Base-by-base conservation (phyloP, 106 monocot genomes). In the Posidonia australis region DNA sequence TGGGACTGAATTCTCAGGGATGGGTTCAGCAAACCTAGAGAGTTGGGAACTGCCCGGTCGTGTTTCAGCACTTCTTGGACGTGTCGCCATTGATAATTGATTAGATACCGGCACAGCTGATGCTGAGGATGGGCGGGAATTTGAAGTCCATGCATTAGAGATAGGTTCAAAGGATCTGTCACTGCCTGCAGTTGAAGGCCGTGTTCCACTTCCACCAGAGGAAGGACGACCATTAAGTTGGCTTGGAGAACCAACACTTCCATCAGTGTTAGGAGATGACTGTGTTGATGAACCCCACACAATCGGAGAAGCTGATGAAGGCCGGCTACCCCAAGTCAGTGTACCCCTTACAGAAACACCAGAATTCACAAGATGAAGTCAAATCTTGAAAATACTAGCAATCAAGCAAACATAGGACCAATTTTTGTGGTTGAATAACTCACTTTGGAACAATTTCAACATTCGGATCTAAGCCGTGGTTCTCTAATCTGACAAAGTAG, bases 381-480 rank as follows among this genome's bases (percentile, higher is more conserved):
- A 27, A 58, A 58, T 29, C 58, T 26, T 58, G 58, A 12, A 12
- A 28, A 13, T 58, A 28, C 25, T 29, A 58, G 2, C 28, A 58
- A 52, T 18, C n/a, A n/a, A 52, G 42, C 24, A 67, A 54, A 67
- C 19, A 54, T 5, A 10, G 17, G 46, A 41, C 27, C 21, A 28
- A 17, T 2, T 1, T 21, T 55, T 14, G 5, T 26, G 28, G 41
- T 7, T 19, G 30, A 36, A 32, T 13, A 28, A 51, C 91, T 80
- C 51, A 98, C 96, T 91, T 98, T 59, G 96, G 96, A 64, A 98
- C 96, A 79, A 98, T 85, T 81, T 98, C 90, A n/a, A 87, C 84
- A 76, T 83, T 85, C 47, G 96, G 96, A 49, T 98, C 91, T n/a
- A 91, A 29, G 14, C 96, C 96, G 76, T 87, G 80, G 73, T 91